Percentiles rank a stretch among this genome's conserved stretches.
These are phyloP conservation scores for Canavalia ensiformis DNA, from an alignment of 306 rosid genomes.

Conservation along the genomic window DNA sequence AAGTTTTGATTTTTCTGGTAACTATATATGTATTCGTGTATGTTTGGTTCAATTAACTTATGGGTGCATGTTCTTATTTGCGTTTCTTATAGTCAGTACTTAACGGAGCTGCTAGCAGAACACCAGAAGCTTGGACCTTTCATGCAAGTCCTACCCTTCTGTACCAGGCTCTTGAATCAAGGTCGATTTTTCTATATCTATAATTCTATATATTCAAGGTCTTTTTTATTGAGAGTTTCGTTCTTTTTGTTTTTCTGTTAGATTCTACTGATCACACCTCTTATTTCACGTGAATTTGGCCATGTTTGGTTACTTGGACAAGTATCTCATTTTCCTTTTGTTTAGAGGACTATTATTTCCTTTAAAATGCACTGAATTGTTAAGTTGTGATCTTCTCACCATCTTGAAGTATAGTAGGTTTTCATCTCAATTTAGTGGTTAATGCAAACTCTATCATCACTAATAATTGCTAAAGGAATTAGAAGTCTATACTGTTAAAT, in stretches of 20 bases:
- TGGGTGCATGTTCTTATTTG: slow-evolving; percentile 28
- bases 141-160: slow-evolving; percentile 68
- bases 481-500: slow-evolving; percentile 8
- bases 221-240: slow-evolving; percentile 25
- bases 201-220: background rate
- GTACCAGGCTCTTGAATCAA: slow-evolving; percentile 68
- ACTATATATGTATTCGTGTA: background rate
- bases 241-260: slow-evolving; percentile 17
- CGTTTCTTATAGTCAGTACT: slow-evolving; percentile 61
- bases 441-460: slow-evolving; percentile 3
- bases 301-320: slow-evolving; percentile 21
- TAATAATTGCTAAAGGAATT: slow-evolving; percentile 33
- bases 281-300: slow-evolving; percentile 15
- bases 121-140: slow-evolving; percentile 69
- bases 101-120: slow-evolving; percentile 64
- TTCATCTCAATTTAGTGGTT: slow-evolving; percentile 19
- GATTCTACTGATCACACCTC: slow-evolving; percentile 21
- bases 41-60: slow-evolving; percentile 41
- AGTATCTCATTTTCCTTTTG: slow-evolving; percentile 24
- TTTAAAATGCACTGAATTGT: slow-evolving; percentile 7
- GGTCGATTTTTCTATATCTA: slow-evolving; percentile 51
- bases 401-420: background rate
- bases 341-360: slow-evolving; percentile 17
- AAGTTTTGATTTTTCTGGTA: slow-evolving; percentile 32
- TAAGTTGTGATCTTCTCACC: slow-evolving; percentile 23